Evolutionary conservation across 116 monocot species (phyloP).

Genomic region (Dioscorea cayenensis): DNA sequence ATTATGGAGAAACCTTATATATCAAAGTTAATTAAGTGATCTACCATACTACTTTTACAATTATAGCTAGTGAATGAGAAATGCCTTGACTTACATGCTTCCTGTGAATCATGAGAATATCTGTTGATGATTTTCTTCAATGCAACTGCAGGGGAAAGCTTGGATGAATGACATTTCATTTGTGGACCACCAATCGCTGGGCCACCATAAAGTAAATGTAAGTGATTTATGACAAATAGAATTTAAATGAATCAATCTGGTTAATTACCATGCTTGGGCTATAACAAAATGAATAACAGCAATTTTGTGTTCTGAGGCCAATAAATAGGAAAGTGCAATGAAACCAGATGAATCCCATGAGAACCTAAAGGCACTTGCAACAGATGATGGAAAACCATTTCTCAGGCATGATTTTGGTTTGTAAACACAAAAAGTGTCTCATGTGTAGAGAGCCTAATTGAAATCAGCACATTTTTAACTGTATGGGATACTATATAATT

Average conservation of each 20-base stretch:
- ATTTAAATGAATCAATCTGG: too few species aligned
- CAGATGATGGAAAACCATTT: too few species aligned
- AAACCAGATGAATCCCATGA: too few species aligned
- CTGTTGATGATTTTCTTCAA: constrained; percentile 5
- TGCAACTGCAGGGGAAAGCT: constrained; percentile 8
- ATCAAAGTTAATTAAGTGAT: not conserved
- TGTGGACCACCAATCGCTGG: constrained; percentile 6
- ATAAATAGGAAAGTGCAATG: too few species aligned
- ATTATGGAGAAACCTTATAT: not conserved
- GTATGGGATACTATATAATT: not conserved
- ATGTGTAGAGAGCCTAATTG: too few species aligned
- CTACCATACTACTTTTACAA: not conserved
- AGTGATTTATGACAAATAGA: too few species aligned
- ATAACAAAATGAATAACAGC: too few species aligned
- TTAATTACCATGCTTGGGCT: too few species aligned
- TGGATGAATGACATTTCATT: not conserved
- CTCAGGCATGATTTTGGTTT: too few species aligned
- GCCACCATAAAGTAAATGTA: not conserved
- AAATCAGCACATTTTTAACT: not conserved
- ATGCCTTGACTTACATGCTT: constrained; percentile 5
- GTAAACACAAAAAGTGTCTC: too few species aligned
- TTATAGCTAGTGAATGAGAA: not conserved
- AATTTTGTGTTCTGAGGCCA: too few species aligned
- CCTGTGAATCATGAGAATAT: constrained; percentile 3
- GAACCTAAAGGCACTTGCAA: too few species aligned